Base-by-base conservation (phyloP, 1,139 yeast species). In the Kazachstania sp. region DNA sequence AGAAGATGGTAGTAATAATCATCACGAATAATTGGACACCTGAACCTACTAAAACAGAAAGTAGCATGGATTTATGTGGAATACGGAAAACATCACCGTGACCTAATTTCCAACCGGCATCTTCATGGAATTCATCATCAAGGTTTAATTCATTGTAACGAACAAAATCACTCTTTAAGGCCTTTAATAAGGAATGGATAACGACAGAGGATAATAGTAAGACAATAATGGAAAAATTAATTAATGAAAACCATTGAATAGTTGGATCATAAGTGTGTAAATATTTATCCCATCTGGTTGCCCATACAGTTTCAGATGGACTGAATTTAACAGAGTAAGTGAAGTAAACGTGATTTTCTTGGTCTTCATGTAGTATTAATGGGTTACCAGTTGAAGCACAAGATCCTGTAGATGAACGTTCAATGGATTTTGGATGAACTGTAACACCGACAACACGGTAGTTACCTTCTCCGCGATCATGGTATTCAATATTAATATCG, bases 211-310 rank as follows among this genome's bases (percentile, higher is more conserved):
- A 84, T 55, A 90, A 74, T 57, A 86, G 78, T 26, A 86, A 55
- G 18, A 90, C 96, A 59, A 90, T 78, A 51, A 86, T 68, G 11
- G 95, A 81, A 55, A 94, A 87, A 68, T 88, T 87, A 58, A 87
- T 70, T 56, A 92, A 77, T 2, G 96, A 86, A 63, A 87, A 85
- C 98, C 97, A 90, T 70, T 92, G 97, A 58, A 92, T 84, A 65
- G 84, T 83, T 47, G 97, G 95, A 64, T 87, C 95, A 63, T 82
- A 84, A 35, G 85, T 94, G 60, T 87, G 95, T 60, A 92, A 75
- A 65, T 92, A 92, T 66, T 87, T 86, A 66, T 92, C 98, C 99
- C 99, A 92, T 71, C 99, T 81, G 1, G 97, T 92, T 31, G 97
- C 97, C 98, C 97, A 92, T 11, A 83, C 80, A 13, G 94, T 86